Evolutionary conservation across 2,329 filamentous ascomycete genomes (phyloP).

Genomic region (Thelonectria olida): DNA sequence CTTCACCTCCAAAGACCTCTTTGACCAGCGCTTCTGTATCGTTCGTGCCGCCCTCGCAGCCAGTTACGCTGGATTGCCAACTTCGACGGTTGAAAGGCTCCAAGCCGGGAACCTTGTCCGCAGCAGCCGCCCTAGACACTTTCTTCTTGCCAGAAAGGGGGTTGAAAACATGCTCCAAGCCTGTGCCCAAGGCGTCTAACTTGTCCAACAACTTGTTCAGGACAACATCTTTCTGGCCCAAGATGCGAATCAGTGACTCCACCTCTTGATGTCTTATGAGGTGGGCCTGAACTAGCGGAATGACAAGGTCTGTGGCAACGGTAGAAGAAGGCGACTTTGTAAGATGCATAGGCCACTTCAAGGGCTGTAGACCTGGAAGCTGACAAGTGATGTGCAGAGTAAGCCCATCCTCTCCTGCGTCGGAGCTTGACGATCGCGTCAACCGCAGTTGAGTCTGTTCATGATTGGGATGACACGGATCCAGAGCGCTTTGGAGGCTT

Average conservation of each 20-base stretch:
- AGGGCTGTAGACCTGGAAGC: conserved; percentile 70
- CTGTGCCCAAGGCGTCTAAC: conserved; percentile 59
- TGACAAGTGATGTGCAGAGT: conserved; percentile 65
- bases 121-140: conserved; percentile 53
- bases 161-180: conserved; percentile 64
- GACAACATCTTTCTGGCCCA: conserved; percentile 62
- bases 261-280: conserved; percentile 51
- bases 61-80: conserved; percentile 48
- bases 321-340: conserved; percentile 52
- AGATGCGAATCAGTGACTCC: conserved; percentile 51
- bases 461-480: conserved; percentile 55
- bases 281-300: conserved; percentile 61
- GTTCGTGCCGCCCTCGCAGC: conserved; percentile 36
- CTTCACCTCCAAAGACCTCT: conserved; percentile 51
- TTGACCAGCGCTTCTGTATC: conserved; percentile 50
- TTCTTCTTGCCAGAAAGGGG: conserved; percentile 59
- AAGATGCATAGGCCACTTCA: conserved; percentile 74
- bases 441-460: conserved; percentile 57
- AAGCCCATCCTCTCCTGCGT: conserved; percentile 53
- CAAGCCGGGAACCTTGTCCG: conserved; percentile 61
- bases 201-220: conserved; percentile 63
- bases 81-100: conserved; percentile 55
- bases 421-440: conserved; percentile 43
- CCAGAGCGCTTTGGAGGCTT: conserved; percentile 65
- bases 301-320: conserved; percentile 58